A percentile compares a stretch with the other conserved stretches of the same genome.
These are phyloP conservation scores for Leonotis leonurus DNA, from an alignment of 257 asterid genomes.

Conservation along the genomic window DNA sequence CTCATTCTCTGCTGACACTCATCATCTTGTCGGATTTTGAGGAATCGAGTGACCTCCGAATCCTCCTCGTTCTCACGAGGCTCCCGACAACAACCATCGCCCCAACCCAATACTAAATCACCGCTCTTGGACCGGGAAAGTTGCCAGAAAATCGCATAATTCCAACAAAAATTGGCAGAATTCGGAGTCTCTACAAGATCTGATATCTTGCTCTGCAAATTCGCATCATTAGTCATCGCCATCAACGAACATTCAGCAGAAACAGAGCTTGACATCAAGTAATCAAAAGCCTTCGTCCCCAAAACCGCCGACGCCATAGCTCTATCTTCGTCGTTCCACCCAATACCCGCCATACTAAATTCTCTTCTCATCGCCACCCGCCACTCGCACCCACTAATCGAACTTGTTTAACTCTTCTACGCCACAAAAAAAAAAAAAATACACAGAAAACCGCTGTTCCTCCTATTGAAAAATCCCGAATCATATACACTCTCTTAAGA, in stretches of 20 bases:
- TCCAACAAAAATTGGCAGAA: constrained; percentile 59
- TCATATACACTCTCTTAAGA: constrained; percentile 15
- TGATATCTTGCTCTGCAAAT: constrained; percentile 71
- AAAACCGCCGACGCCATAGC: constrained; percentile 63
- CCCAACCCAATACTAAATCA: constrained; percentile 80
- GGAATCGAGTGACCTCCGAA: constrained; percentile 36
- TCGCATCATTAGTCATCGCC: constrained; percentile 61
- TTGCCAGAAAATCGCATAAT: constrained; percentile 88
- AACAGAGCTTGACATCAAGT: constrained; percentile 50
- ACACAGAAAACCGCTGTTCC: neutral
- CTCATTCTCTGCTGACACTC: constrained; percentile 74
- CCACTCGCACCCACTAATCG: constrained; percentile 2
- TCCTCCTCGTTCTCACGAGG: constrained; percentile 67
- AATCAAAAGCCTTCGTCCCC: constrained; percentile 73
- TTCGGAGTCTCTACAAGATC: constrained; percentile 73
- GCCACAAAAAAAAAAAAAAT: neutral
- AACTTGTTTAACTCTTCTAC: neutral
- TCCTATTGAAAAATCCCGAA: constrained; percentile 13
- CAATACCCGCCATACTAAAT: constrained; percentile 40
- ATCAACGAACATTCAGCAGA: constrained; percentile 61
- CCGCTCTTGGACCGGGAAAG: constrained; percentile 62
- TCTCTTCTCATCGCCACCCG: constrained; percentile 2
- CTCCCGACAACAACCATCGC: constrained; percentile 89
- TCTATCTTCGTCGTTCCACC: constrained; percentile 64
- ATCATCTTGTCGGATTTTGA: constrained; percentile 45